These are phyloP conservation scores for Leccinum subgranulosum DNA, from an alignment of 768 basidiomycete species.

Conservation along the genomic window DNA sequence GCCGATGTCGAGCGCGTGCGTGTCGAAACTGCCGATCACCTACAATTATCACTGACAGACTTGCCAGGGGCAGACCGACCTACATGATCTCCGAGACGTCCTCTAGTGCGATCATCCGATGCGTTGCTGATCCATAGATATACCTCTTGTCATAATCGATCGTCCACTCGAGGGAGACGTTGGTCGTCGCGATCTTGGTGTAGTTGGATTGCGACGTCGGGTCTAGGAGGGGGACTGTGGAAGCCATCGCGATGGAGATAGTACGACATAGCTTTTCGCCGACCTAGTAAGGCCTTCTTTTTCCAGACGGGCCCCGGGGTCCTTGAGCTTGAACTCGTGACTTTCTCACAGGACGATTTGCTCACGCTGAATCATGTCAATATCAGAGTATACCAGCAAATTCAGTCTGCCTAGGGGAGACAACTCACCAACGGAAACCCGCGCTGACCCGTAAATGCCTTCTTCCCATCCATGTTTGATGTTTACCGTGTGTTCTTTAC, in stretches of 20 bases:
- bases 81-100: slow-evolving; percentile 44
- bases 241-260: slow-evolving; percentile 9
- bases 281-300: neutral
- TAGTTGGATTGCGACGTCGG: slow-evolving; percentile 61
- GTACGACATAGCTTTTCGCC: neutral
- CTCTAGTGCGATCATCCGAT: slow-evolving; percentile 39
- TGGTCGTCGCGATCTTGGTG: slow-evolving; percentile 41
- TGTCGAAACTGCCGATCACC: slow-evolving; percentile 45
- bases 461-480: neutral
- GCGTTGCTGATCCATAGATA: slow-evolving; percentile 47
- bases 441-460: neutral
- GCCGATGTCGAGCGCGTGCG: slow-evolving; percentile 50
- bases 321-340: neutral
- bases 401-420: too few relatives aligned
- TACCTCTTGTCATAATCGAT: slow-evolving; percentile 49
- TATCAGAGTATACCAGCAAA: too few relatives aligned
- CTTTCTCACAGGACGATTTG: neutral
- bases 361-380: too few relatives aligned
- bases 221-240: slow-evolving; percentile 26
- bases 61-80: neutral
- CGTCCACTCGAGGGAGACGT: slow-evolving; percentile 54
- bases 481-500: neutral
- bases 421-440: too few relatives aligned
- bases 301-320: neutral
- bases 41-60: neutral